Evolutionary conservation across 257 asterid species (phyloP).

Genomic region (Cruciata laevipes): DNA sequence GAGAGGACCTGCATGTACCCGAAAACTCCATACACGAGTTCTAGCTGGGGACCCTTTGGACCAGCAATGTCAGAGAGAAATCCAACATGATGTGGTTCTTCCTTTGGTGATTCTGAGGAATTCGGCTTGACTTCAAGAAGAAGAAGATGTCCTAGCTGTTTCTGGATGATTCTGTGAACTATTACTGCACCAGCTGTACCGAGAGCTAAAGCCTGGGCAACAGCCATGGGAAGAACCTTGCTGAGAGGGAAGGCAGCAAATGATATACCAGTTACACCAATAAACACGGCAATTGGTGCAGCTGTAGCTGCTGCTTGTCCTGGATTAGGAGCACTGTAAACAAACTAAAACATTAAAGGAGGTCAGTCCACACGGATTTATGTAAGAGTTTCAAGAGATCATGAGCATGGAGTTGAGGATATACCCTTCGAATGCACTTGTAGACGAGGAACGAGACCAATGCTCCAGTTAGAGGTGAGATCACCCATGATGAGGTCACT

Average conservation of each 20-base stretch:
- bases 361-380: conserved; percentile 23
- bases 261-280: conserved; percentile 73
- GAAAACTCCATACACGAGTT: conserved; percentile 83
- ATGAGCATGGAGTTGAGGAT: conserved; percentile 7
- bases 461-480: conserved; percentile 84
- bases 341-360: conserved; percentile 54
- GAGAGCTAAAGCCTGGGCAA: conserved; percentile 56
- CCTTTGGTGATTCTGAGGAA: conserved; percentile 29
- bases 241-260: conserved; percentile 78
- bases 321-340: conserved; percentile 93
- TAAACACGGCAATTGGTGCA: conserved; percentile 78
- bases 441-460: conserved; percentile 78
- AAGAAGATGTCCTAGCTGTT: conserved; percentile 85
- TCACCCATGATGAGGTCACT: conserved; percentile 85
- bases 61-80: conserved; percentile 86
- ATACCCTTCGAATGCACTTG: conserved; percentile 88
- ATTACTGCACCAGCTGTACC: conserved; percentile 62
- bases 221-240: conserved; percentile 39
- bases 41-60: conserved; percentile 78
- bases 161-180: conserved; percentile 47
- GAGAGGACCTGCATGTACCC: conserved; percentile 91
- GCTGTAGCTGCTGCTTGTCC: conserved; percentile 95
- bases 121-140: conserved; percentile 34
- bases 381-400: not conserved
- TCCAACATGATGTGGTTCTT: conserved; percentile 42